Conservation (phyloP, 1,284 basidiomycete genomes). For the Boletus mariae region DNA sequence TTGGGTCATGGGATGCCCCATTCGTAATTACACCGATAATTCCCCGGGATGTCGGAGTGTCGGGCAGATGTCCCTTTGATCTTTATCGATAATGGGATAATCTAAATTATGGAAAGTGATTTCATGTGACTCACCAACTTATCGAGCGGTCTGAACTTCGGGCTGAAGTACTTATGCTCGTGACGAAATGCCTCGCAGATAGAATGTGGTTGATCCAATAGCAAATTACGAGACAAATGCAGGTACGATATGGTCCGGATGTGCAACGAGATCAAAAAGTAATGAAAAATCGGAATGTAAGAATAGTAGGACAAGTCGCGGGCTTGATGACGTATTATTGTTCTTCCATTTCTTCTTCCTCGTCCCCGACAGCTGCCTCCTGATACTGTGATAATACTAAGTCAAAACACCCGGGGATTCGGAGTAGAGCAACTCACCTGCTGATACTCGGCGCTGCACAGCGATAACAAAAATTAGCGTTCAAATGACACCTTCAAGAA, state of each 20-base stretch:
- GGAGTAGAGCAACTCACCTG: slow-evolving; percentile 18
- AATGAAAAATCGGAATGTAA: neutral
- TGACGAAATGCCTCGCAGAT: neutral
- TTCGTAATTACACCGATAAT: neutral
- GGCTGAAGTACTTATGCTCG: neutral
- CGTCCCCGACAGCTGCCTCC: slow-evolving; percentile 26
- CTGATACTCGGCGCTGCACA: slow-evolving; percentile 28
- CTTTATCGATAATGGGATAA: neutral
- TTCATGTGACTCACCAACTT: no score
- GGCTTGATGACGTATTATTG: slow-evolving; percentile 15
- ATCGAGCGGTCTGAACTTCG: no score
- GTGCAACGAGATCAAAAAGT: neutral
- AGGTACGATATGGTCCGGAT: slow-evolving; percentile 15
- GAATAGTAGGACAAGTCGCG: neutral
- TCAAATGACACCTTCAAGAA: neutral
- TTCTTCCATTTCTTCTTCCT: slow-evolving; percentile 16
- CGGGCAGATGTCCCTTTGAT: neutral
- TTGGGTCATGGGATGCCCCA: neutral
- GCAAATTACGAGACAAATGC: slow-evolving; percentile 20
- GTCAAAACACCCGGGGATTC: neutral
- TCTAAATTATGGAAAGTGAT: no score
- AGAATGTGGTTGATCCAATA: slow-evolving; percentile 8
- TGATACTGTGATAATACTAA: slow-evolving; percentile 24
- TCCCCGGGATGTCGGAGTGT: neutral
- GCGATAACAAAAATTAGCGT: slow-evolving; percentile 7